These are phyloP conservation scores for Lagenaria siceraria DNA, from an alignment of 306 rosid species.

Conservation along the genomic window DNA sequence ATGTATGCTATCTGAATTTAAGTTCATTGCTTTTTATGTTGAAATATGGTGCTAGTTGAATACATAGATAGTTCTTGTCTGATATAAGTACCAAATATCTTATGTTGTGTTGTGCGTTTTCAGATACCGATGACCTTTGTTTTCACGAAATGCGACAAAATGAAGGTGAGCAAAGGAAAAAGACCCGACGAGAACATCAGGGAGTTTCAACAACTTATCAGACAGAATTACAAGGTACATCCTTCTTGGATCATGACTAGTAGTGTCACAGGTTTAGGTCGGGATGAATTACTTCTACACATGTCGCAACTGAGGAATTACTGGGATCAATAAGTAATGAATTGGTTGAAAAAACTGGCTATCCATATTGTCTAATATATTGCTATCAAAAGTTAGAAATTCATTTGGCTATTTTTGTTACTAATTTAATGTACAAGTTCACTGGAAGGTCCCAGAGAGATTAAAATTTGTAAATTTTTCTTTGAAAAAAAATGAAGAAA, in stretches of 20 bases:
- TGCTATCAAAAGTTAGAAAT: background rate
- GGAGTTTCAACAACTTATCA: conserved; percentile 65
- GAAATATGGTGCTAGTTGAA: background rate
- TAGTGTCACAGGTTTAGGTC: conserved; percentile 75
- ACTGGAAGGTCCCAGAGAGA: background rate
- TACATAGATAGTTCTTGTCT: background rate
- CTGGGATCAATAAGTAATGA: conserved; percentile 54
- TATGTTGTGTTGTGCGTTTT: conserved; percentile 10
- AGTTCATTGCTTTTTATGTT: background rate
- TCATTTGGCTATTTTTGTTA: background rate
- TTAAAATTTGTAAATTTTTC: background rate
- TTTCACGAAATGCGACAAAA: conserved; percentile 87
- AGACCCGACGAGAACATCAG: conserved; percentile 68
- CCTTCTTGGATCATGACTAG: conserved; percentile 97
- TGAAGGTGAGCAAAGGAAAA: conserved; percentile 59
- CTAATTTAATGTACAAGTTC: background rate
- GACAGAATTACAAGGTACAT: conserved; percentile 50
- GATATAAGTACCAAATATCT: background rate
- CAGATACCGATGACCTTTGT: conserved; percentile 82
- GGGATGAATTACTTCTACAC: conserved; percentile 81
- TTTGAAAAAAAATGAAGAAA: no score
- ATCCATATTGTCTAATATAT: background rate
- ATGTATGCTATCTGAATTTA: conserved; percentile 20
- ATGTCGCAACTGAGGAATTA: conserved; percentile 77
- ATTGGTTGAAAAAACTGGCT: background rate